Conservation (phyloP, 2,329 filamentous ascomycete genomes). For the Cladophialophora bantiana region DNA sequence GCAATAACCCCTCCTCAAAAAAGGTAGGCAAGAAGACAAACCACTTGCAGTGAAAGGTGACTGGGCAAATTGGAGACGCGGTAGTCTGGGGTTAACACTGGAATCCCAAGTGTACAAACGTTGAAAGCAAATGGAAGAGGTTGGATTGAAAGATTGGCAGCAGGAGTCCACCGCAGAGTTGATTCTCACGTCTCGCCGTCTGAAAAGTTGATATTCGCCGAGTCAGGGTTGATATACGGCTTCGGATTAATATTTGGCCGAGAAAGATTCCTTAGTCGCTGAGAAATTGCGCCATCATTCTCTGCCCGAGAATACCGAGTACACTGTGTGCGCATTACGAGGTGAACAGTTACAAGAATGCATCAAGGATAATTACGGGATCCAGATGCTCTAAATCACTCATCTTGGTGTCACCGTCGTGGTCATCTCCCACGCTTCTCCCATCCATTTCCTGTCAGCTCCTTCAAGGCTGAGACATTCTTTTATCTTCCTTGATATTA, state of each 20-base stretch:
- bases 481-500: not conserved
- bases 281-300: not conserved
- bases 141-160: too few relatives aligned
- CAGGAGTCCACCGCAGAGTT: too few relatives aligned
- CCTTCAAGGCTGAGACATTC: not conserved
- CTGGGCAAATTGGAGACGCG: too few relatives aligned
- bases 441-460: not conserved
- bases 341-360: not conserved
- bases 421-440: not conserved
- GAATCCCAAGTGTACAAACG: too few relatives aligned
- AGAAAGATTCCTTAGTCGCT: not conserved
- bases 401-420: not conserved
- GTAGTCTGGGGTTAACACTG: too few relatives aligned
- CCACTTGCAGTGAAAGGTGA: too few relatives aligned
- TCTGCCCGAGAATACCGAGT: too few relatives aligned
- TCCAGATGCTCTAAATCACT: not conserved
- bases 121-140: too few relatives aligned
- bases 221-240: not conserved
- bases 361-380: not conserved
- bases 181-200: too few relatives aligned
- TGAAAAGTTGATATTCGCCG: too few relatives aligned
- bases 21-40: not conserved
- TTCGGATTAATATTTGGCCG: constrained; percentile 25
- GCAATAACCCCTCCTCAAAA: not conserved
- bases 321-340: too few relatives aligned